Base-by-base conservation (phyloP, 2,329 filamentous ascomycete genomes). In the Thyridium curvatum region DNA sequence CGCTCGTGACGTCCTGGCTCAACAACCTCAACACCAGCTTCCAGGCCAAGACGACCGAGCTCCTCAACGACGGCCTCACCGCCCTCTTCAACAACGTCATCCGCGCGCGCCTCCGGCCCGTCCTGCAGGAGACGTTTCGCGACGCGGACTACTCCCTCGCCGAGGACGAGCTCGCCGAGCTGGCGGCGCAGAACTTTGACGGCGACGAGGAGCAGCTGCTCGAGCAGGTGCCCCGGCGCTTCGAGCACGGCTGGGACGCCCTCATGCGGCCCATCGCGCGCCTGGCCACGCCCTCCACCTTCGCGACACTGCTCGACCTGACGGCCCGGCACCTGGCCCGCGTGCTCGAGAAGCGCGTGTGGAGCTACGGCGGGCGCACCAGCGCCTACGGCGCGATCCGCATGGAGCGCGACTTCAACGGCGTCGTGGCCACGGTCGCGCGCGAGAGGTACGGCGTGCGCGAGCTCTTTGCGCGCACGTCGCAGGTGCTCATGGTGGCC, bases 31-130 rank as follows among this genome's bases (percentile, higher is more conserved):
- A 86, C 37, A 68, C 72, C 13, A 77, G 75, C 0, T 96, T 97
- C 55, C 71, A 82, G 7, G 62, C 73, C 28, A 97, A 96, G 60
- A 81, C 86, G 9, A 77, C 71, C 7, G 90, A 96, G 55, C 74
- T 98, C 8, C 74, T 94, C 43, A 78, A 77, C 39, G 91, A 97
- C 55, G 88, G 87, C 26, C 76, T 95, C 21, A 78, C 84, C 49
- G 89, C 94, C 5, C 74, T 95, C 33, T 94, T 94, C 58, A 83
- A 86, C 52, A 84, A 90, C 53, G 86, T 97, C 2, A 74, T 96
- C 51, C 91, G 91, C 55, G 78, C 82, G 2, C 86, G 90, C 10
- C 72, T 98, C 12, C 82, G 90, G 1, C 87, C 88, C 0, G 82
- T 96, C 3, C 71, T 98, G 10, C 77, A 80, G 14, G 91, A 98